phyloP scores from a whole-genome alignment of 495 filamentous ascomycete genomes.

The Tuber microsphaerosporum region DNA sequence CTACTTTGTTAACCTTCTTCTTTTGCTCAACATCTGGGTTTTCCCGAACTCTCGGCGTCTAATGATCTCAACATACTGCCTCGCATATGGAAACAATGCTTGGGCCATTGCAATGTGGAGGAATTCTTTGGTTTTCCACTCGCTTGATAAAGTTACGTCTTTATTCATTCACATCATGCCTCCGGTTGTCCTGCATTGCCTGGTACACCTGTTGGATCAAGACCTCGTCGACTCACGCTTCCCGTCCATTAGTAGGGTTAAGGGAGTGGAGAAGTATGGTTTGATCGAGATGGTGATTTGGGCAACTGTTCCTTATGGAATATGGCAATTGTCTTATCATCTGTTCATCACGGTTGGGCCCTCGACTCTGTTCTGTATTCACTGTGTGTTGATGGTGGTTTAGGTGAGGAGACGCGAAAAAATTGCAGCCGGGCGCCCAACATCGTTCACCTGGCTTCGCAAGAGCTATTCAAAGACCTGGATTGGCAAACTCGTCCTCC shows the following conservation, averaged over 20 bases:
- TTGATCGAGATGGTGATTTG: constrained; percentile 81
- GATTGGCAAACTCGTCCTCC: constrained; percentile 78
- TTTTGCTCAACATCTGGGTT: constrained; percentile 76
- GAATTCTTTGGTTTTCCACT: constrained; percentile 96
- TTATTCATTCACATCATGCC: constrained; percentile 99
- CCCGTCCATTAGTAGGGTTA: constrained; percentile 78
- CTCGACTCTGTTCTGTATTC: background rate
- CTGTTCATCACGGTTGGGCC: constrained; percentile 79
- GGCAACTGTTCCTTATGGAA: constrained; percentile 82
- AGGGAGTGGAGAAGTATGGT: constrained; percentile 69
- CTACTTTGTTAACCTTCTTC: constrained; percentile 92
- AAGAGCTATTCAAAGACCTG: constrained; percentile 76
- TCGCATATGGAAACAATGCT: constrained; percentile 93
- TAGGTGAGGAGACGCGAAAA: constrained; percentile 62
- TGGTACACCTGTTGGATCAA: constrained; percentile 71
- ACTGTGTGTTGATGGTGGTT: background rate
- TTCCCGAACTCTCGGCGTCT: constrained; percentile 86
- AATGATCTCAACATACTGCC: constrained; percentile 86
- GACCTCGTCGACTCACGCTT: constrained; percentile 63
- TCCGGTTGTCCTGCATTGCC: constrained; percentile 80
- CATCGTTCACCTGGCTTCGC: constrained; percentile 95
- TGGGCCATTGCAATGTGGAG: constrained; percentile 99
- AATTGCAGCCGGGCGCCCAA: constrained; percentile 91
- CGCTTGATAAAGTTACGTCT: constrained; percentile 73
- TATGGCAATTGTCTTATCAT: constrained; percentile 91